Evolutionary conservation across 202 grass and related monocot genomes (phyloP).

Genomic region (Schoenoplectus tabernaemontani): DNA sequence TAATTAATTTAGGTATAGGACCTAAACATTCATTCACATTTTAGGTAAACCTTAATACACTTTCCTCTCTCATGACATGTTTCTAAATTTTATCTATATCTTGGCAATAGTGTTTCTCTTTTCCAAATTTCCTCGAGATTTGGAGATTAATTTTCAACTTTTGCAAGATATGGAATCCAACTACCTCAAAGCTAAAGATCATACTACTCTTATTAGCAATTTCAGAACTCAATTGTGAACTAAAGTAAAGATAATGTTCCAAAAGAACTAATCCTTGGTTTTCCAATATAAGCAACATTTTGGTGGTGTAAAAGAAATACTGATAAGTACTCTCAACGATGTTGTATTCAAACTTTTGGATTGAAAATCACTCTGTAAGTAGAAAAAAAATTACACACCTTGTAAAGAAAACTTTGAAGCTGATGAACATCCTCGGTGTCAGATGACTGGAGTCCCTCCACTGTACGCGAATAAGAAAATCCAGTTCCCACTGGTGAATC

Average conservation of each 20-base stretch:
- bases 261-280: background rate
- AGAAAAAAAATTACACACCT: slow-evolving; percentile 16
- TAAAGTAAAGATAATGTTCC: background rate
- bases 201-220: background rate
- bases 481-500: slow-evolving; percentile 61
- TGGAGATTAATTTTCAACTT: too few relatives aligned
- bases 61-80: too few relatives aligned
- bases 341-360: background rate
- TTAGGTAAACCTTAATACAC: too few relatives aligned
- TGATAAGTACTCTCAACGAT: background rate
- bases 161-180: background rate
- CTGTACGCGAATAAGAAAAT: slow-evolving; percentile 52
- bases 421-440: slow-evolving; percentile 37
- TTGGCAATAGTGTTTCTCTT: too few relatives aligned
- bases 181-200: background rate
- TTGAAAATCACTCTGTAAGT: background rate
- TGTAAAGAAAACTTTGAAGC: slow-evolving; percentile 39
- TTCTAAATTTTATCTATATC: too few relatives aligned
- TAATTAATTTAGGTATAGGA: too few relatives aligned
- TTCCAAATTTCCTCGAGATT: too few relatives aligned
- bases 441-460: slow-evolving; percentile 20
- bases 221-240: background rate
- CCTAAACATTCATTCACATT: too few relatives aligned
- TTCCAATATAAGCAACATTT: background rate
- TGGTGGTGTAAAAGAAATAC: background rate